Evolutionary conservation across 1,139 yeast species (phyloP).

Genomic region (Suhomyces coccinellae): DNA sequence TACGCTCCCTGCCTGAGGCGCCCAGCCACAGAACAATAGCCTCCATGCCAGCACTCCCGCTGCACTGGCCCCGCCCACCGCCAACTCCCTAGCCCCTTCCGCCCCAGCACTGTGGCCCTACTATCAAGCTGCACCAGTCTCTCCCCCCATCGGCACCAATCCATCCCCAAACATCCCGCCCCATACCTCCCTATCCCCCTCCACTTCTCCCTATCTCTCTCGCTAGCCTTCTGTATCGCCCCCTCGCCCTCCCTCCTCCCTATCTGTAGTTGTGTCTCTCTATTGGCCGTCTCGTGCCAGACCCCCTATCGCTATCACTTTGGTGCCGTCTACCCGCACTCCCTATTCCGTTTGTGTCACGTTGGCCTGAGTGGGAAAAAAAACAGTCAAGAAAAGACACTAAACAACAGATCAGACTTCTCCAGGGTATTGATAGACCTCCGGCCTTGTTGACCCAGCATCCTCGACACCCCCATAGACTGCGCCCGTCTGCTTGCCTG

Average conservation of each 20-base stretch:
- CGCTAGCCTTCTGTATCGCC: not conserved
- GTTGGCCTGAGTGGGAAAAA: conserved; percentile 9
- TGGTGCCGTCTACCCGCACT: conserved; percentile 10
- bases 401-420: conserved; percentile 11
- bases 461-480: not conserved
- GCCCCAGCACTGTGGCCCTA: not conserved
- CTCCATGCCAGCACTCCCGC: not conserved
- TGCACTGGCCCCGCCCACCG: not conserved
- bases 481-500: conserved; percentile 3
- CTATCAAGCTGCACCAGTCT: no score
- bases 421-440: conserved; percentile 7
- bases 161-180: not conserved
- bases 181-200: not conserved
- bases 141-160: not conserved
- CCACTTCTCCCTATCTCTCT: not conserved
- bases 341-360: conserved; percentile 11
- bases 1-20: not conserved
- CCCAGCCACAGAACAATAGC: conserved; percentile 1
- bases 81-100: not conserved
- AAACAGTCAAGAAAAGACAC: conserved; percentile 12
- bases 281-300: not conserved
- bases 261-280: not conserved
- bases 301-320: conserved; percentile 3
- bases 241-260: not conserved
- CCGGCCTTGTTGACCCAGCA: conserved; percentile 2